Percentiles rank a stretch among this genome's conserved stretches.
Evolutionary conservation across 108 stramenopile species (phyloP).

Genomic region (Ochromonas danica): DNA sequence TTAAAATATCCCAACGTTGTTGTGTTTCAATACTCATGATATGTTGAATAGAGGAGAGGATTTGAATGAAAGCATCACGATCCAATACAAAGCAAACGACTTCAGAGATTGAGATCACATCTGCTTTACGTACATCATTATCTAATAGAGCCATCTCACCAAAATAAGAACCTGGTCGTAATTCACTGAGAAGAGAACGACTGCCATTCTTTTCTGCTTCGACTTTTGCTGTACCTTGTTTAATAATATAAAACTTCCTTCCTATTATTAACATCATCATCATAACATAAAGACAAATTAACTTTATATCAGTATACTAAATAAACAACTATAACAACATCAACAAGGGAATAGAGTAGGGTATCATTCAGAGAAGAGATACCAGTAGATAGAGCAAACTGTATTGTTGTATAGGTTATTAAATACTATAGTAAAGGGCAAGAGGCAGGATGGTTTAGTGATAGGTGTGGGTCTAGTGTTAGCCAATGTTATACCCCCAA

Average conservation of each 20-base stretch:
- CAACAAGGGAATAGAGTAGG: no score
- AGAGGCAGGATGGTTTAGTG: no score
- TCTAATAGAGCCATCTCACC: constrained; percentile 36
- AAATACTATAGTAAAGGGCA: no score
- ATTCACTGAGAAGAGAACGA: no score
- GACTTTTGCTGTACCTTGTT: constrained; percentile 55
- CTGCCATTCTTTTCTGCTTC: constrained; percentile 24
- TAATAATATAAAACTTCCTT: constrained; percentile 62
- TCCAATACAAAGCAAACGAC: constrained; percentile 35
- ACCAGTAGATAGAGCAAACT: no score
- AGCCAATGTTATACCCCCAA: no score
- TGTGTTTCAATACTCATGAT: constrained; percentile 22
- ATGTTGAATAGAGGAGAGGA: constrained; percentile 18
- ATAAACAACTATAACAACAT: no score
- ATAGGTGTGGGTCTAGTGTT: no score
- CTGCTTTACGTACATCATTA: constrained; percentile 31
- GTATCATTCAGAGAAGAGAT: no score
- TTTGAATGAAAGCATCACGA: constrained; percentile 21
- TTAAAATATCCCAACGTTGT: constrained; percentile 1
- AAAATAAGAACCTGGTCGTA: not conserved
- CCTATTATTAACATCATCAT: not conserved
- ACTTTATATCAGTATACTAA: no score
- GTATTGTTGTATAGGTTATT: no score
- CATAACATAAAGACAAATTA: constrained; percentile 36
- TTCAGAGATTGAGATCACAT: constrained; percentile 20